A percentile compares a stretch with the other conserved stretches of the same genome.
Evolutionary conservation across 441 rosid genomes (phyloP).

Genomic region (Theobroma grandiflorum): DNA sequence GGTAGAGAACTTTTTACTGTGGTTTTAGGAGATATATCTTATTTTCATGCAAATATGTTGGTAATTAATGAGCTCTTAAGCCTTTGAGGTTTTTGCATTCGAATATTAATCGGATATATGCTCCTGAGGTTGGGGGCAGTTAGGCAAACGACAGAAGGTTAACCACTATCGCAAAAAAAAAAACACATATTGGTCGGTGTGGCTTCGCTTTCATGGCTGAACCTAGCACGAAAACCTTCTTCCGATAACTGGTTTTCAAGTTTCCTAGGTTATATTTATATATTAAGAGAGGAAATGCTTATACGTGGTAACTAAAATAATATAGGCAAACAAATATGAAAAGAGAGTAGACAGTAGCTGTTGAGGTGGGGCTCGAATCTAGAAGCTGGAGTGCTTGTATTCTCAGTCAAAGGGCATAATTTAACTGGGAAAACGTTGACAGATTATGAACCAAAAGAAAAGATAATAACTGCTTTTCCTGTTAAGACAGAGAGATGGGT

Average conservation of each 20-base stretch:
- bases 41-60: too few species aligned
- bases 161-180: not conserved
- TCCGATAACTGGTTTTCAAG: slow-evolving; percentile 9
- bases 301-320: not conserved
- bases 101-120: not conserved
- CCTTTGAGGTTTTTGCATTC: not conserved
- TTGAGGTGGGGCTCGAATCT: slow-evolving; percentile 24
- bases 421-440: slow-evolving; percentile 22
- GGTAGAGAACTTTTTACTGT: too few species aligned
- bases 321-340: not conserved
- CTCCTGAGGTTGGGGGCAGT: not conserved
- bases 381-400: slow-evolving; percentile 25
- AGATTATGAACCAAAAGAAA: slow-evolving; percentile 18
- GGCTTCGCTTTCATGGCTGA: slow-evolving; percentile 8
- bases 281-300: slow-evolving; percentile 3
- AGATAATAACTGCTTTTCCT: not conserved
- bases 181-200: not conserved
- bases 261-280: not conserved
- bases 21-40: too few species aligned
- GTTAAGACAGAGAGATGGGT: slow-evolving; percentile 17
- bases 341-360: slow-evolving; percentile 15
- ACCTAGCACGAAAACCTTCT: not conserved
- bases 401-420: slow-evolving; percentile 40
- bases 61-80: not conserved
- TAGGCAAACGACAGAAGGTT: not conserved